Evolutionary conservation across 2,329 filamentous ascomycete genomes (phyloP), one percentile per base, ranked within the genome.

Genomic region (Chrysosphaeria jannelii): DNA sequence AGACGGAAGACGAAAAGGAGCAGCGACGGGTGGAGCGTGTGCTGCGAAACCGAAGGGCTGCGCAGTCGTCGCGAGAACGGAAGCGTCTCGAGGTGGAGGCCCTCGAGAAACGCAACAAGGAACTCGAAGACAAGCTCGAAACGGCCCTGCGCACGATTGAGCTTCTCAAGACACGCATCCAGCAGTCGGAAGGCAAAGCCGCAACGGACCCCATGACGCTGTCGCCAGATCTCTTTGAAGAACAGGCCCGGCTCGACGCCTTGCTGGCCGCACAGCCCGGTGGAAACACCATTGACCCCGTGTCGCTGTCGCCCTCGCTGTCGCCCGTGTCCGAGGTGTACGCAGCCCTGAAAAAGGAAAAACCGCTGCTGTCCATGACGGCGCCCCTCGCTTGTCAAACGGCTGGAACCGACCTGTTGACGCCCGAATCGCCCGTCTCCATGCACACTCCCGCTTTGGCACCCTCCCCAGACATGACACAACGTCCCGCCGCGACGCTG

Each of bases 401-500:
- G n/a, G n/a, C n/a, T n/a, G n/a, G n/a, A n/a, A n/a, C n/a, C n/a
- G n/a, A n/a, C n/a, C n/a, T n/a, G n/a, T n/a, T n/a, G n/a, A n/a
- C n/a, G n/a, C n/a, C n/a, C n/a, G n/a, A n/a, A n/a, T n/a, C n/a
- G n/a, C n/a, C n/a, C n/a, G n/a, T n/a, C n/a, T n/a, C n/a, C n/a
- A n/a, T n/a, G n/a, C n/a, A n/a, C n/a, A n/a, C 16, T 18, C 7
- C 16, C 7, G 7, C 16, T n/a, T 7, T n/a, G 16, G 16, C 38
- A 35, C 38, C 46, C 51, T 59, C 68, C 50, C 58, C 72, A 64
- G 75, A 88, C 60, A 52, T 63, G 85, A 85, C 79, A 91, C 85
- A 91, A 91, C 79, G 88, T 90, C 79, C 85, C 93, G 85, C 85
- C 59, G 85, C 61, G 79, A 69, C 91, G 81, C 91, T 93, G 85